A percentile compares a stretch with the other conserved stretches of the same genome.
Conservation (phyloP, 805 yeast species). For the Hanseniaspora hatyaiensis region DNA sequence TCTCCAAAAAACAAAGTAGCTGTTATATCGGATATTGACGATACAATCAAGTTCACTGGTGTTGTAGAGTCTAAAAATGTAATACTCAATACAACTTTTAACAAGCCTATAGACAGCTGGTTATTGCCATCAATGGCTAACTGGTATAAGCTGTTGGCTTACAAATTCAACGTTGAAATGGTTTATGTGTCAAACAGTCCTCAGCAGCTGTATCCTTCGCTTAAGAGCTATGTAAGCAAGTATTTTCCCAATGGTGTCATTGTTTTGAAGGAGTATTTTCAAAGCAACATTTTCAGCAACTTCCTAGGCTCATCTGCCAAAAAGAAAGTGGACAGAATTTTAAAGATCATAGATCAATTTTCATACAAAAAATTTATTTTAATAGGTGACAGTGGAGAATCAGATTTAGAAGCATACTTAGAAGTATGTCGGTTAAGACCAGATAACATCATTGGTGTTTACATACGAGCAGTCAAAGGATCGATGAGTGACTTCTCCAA, state of each 20-base stretch:
- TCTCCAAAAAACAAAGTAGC: slow-evolving; percentile 41
- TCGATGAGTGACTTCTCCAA: slow-evolving; percentile 51
- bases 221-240: slow-evolving; percentile 23
- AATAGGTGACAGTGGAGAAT: slow-evolving; percentile 93
- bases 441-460: slow-evolving; percentile 56
- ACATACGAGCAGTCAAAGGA: slow-evolving; percentile 61
- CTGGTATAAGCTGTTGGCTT: slow-evolving; percentile 51
- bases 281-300: slow-evolving; percentile 68
- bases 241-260: slow-evolving; percentile 70
- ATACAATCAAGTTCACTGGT: slow-evolving; percentile 83
- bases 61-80: slow-evolving; percentile 79
- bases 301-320: slow-evolving; percentile 80
- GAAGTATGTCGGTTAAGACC: slow-evolving; percentile 56
- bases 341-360: slow-evolving; percentile 56
- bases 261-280: slow-evolving; percentile 70
- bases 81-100: slow-evolving; percentile 64
- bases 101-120: slow-evolving; percentile 55
- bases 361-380: slow-evolving; percentile 67
- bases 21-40: slow-evolving; percentile 85
- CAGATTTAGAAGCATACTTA: slow-evolving; percentile 82
- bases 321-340: slow-evolving; percentile 57
- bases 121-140: slow-evolving; percentile 59
- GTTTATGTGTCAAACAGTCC: slow-evolving; percentile 96
- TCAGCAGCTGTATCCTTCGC: slow-evolving; percentile 65
- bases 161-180: slow-evolving; percentile 40